Base-by-base conservation (phyloP, 1,284 basidiomycete genomes). In the Mrakiaceae sp. region DNA sequence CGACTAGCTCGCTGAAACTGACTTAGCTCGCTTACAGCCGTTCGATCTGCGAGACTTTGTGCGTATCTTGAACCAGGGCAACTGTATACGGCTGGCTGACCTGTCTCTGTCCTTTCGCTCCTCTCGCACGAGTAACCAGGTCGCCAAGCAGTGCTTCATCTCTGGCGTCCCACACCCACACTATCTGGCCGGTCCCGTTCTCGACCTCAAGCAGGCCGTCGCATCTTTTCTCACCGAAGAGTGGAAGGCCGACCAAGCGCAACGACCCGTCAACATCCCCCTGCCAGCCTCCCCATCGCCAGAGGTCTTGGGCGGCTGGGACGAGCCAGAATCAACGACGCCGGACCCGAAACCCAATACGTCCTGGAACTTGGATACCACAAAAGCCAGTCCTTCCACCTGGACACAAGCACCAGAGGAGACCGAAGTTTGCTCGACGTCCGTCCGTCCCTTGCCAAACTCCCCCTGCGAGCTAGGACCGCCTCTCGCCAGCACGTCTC, bases 31-130 rank as follows among this genome's bases (percentile, higher is more conserved):
- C 60, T 62, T 51, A 47, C 62, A 58, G 66, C 88, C 88, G 27
- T 88, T 82, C 71, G 90, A 94, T 73, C 76, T 94, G 57, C 82
- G 87, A 60, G 87, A 93, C 76, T 93, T 93, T 72, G 82, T 88
- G 66, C 51, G 52, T 62, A 14, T 4, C 5, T 82, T 87, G 57
- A 88, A 39, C 12, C 10, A 27, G n/a, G 4, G 5, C 58, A 9
- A 12, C 46, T 27, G 27, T 27, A 27, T 27, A 27, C 27, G 27
- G 27, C 27, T 27, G 27, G 40, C 46, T 6, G 8, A 27, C 11
- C 14, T 42, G n/a, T 27, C 46, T 40, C 51, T 46, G 14, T 5
- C 40, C 16, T 11, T 8, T 53, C 49, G 16, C 14, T 50, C 49
- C 14, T 53, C 12, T 53, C 7, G 8, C 16, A 3, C 42, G 11